These are phyloP conservation scores for Sisymbrium irio DNA, from an alignment of 345 rosid species.

Conservation along the genomic window DNA sequence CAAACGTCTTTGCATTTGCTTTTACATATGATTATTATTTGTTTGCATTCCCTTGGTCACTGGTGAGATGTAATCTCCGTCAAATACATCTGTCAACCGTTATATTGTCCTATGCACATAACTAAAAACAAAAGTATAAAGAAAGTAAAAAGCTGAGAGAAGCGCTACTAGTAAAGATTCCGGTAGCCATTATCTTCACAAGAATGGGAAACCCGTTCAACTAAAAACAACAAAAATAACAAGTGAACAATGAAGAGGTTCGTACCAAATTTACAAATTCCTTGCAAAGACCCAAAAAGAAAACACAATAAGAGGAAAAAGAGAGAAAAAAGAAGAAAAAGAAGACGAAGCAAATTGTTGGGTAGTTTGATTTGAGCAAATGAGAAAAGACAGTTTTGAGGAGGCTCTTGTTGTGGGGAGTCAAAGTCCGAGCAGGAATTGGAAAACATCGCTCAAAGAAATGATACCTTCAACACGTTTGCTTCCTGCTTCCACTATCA, in stretches of 20 bases:
- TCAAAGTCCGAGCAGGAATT: constrained; percentile 61
- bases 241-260: constrained; percentile 28
- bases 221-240: constrained; percentile 33
- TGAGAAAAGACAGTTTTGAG: neutral
- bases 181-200: constrained; percentile 38
- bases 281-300: constrained; percentile 14
- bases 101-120: too few relatives aligned
- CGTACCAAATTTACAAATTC: constrained; percentile 39
- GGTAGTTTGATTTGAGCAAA: constrained; percentile 22
- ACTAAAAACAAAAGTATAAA: too few relatives aligned
- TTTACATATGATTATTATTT: too few relatives aligned
- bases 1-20: too few relatives aligned
- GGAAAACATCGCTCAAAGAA: constrained; percentile 68
- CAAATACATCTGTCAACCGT: too few relatives aligned
- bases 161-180: constrained; percentile 26
- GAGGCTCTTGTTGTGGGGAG: constrained; percentile 3
- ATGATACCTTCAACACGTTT: constrained; percentile 85
- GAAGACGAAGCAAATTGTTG: constrained; percentile 13
- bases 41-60: too few relatives aligned
- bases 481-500: constrained; percentile 84
- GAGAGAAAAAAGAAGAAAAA: neutral
- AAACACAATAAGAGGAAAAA: neutral
- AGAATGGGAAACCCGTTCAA: constrained; percentile 34
- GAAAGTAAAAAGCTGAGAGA: neutral
- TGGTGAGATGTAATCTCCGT: too few relatives aligned